Evolutionary conservation across 2,329 filamentous ascomycete genomes (phyloP).

Genomic region (Paecilomyces dactylethromorphus): DNA sequence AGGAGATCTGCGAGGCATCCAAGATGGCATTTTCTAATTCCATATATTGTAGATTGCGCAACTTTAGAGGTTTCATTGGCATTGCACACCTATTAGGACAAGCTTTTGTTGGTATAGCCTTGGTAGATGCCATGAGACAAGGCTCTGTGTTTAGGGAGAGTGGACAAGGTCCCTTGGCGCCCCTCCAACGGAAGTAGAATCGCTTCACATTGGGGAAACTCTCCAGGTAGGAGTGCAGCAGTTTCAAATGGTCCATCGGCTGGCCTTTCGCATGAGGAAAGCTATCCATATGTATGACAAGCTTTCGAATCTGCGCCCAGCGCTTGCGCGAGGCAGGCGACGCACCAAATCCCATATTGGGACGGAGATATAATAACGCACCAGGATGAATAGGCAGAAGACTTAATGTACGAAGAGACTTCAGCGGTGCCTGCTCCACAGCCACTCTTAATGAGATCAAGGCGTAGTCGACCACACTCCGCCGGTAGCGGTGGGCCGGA

Average conservation of each 20-base stretch:
- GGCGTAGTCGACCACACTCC: conserved; percentile 78
- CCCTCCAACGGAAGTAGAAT: conserved; percentile 72
- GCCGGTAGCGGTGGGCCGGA: conserved; percentile 62
- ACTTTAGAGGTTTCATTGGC: conserved; percentile 52
- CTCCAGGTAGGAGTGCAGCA: conserved; percentile 74
- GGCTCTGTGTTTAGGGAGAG: conserved; percentile 64
- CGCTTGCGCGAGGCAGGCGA: conserved; percentile 64
- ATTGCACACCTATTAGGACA: conserved; percentile 30
- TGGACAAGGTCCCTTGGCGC: conserved; percentile 65
- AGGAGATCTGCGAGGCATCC: conserved; percentile 63
- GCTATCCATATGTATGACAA: conserved; percentile 65
- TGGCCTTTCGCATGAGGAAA: conserved; percentile 55
- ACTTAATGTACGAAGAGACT: conserved; percentile 61
- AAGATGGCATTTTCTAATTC: conserved; percentile 66
- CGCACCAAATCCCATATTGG: conserved; percentile 66
- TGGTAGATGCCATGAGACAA: conserved; percentile 53
- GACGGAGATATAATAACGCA: conserved; percentile 70
- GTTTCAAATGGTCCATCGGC: conserved; percentile 64
- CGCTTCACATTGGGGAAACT: conserved; percentile 61
- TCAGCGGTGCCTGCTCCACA: conserved; percentile 64
- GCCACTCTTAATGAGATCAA: conserved; percentile 82
- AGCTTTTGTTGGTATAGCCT: conserved; percentile 15
- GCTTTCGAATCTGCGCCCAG: conserved; percentile 71
- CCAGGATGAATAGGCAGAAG: conserved; percentile 68
- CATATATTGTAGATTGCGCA: conserved; percentile 62